Evolutionary conservation across 495 filamentous ascomycete species (phyloP).

Genomic region (Penicillium taxi): DNA sequence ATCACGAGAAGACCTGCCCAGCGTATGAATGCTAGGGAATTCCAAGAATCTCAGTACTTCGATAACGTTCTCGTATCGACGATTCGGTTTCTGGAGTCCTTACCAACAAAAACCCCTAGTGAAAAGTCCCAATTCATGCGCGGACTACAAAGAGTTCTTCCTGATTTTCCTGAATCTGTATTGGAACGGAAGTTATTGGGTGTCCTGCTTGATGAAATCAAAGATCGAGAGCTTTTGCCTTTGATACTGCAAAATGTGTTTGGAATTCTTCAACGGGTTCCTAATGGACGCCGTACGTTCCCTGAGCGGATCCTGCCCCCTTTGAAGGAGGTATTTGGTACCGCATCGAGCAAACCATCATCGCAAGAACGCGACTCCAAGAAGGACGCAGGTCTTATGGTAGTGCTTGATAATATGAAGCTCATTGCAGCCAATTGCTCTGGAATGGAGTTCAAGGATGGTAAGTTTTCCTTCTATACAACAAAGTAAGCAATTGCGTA

Average conservation of each 20-base stretch:
- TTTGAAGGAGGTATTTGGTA: conserved; percentile 73
- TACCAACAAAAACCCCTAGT: conserved; percentile 82
- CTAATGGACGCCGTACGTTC: conserved; percentile 67
- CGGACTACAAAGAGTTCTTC: conserved; percentile 74
- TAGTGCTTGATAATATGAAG: conserved; percentile 73
- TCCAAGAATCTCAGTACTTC: conserved; percentile 90
- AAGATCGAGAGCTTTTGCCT: conserved; percentile 77
- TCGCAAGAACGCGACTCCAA: conserved; percentile 65
- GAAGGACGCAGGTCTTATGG: conserved; percentile 83
- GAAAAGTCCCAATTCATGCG: conserved; percentile 91
- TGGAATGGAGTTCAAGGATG: conserved; percentile 90
- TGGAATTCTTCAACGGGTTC: conserved; percentile 68
- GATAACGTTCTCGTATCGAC: conserved; percentile 94
- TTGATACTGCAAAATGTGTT: conserved; percentile 86
- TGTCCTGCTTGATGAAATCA: conserved; percentile 80
- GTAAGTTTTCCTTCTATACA: conserved; percentile 35
- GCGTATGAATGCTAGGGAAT: conserved; percentile 80
- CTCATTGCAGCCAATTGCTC: conserved; percentile 70
- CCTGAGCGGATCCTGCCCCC: conserved; percentile 76
- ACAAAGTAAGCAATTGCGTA: not conserved
- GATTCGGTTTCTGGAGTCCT: conserved; percentile 82
- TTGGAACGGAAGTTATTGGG: conserved; percentile 91
- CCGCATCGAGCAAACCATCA: conserved; percentile 37
- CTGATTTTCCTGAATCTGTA: conserved; percentile 84
- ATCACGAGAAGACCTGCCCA: conserved; percentile 81